Evolutionary conservation across 2,329 filamentous ascomycete species (phyloP), one percentile per base, ranked within the genome.

Genomic region (Rutstroemia sp.): DNA sequence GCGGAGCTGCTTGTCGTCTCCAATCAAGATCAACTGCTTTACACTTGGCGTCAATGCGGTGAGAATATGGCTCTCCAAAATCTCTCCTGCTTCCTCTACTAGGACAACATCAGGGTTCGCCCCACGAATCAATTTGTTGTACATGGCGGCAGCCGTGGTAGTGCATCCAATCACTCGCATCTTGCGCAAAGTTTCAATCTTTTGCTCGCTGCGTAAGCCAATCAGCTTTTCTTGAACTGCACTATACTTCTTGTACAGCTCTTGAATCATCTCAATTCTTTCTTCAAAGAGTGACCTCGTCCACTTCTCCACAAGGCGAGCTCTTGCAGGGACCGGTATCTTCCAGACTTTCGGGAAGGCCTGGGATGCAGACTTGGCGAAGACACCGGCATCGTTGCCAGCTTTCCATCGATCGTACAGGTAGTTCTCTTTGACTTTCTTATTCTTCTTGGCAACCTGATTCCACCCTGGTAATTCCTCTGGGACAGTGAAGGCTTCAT

Each of bases 81-180:
- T 87, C 60, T 90, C 86, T 1, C 85, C 87, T 0, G 86, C 87
- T 68, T 90, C 87, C 66, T 90, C 87, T 0, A 88, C 79, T 0
- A 91, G 65, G 2, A 67, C 69, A 3, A 88, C 73, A 1, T 82
- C 81, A 0, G 84, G 83, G 0, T 71, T 68, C 0, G 78, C 79
- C 0, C 75, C 71, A 4, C 75, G 75, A 9, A 90, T 75, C 1
- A 79, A 72, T 0, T 76, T 69, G 0, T 75, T 70, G 51, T 86
- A 78, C 69, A 76, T 89, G 0, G 87, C 84, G 0, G 86, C 86
- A 0, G 74, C 84, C 0, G 83, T 90, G 0, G 87, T 90, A 0
- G 87, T 91, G 60, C 84, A 88, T 0, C 76, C 85, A 46, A 91
- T 83, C 14, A 91, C 75, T 1, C 78, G 73, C 73, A 2, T 63